Evolutionary conservation across 169 alveolate genomes (phyloP).

Genomic region (Pseudocohnilembus persalinus): DNA sequence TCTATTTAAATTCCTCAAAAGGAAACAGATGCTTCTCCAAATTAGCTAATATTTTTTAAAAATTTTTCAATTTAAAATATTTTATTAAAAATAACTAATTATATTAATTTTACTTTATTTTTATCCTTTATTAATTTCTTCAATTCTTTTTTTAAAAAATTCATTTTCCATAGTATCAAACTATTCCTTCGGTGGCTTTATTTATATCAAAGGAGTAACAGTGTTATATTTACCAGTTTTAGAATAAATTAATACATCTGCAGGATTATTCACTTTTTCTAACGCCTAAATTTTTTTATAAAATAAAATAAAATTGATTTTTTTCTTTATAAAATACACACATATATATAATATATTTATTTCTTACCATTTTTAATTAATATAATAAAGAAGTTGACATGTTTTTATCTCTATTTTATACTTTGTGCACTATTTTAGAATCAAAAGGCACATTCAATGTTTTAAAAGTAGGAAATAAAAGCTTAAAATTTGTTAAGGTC

Average conservation of each 20-base stretch:
- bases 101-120: constrained; percentile 38
- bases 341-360: background rate
- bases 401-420: constrained; percentile 73
- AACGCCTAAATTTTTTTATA: constrained; percentile 32
- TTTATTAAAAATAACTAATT: no score
- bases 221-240: constrained; percentile 61
- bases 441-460: constrained; percentile 73
- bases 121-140: constrained; percentile 67
- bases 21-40: constrained; percentile 65
- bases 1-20: constrained; percentile 63
- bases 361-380: constrained; percentile 68
- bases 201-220: constrained; percentile 71
- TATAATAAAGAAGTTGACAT: constrained; percentile 72
- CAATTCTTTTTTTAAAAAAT: constrained; percentile 61
- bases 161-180: constrained; percentile 76
- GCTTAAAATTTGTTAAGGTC: constrained; percentile 70
- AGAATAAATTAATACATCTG: constrained; percentile 53
- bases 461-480: constrained; percentile 69
- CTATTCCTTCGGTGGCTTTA: constrained; percentile 73
- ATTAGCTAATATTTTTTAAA: constrained; percentile 47
- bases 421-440: constrained; percentile 57
- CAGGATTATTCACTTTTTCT: constrained; percentile 73
- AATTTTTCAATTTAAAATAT: no score
- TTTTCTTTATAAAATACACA: background rate
- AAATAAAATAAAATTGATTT: background rate